Base-by-base conservation (phyloP, 225 moss, liverwort and hornwort species). In the Sphagnum contortum region DNA sequence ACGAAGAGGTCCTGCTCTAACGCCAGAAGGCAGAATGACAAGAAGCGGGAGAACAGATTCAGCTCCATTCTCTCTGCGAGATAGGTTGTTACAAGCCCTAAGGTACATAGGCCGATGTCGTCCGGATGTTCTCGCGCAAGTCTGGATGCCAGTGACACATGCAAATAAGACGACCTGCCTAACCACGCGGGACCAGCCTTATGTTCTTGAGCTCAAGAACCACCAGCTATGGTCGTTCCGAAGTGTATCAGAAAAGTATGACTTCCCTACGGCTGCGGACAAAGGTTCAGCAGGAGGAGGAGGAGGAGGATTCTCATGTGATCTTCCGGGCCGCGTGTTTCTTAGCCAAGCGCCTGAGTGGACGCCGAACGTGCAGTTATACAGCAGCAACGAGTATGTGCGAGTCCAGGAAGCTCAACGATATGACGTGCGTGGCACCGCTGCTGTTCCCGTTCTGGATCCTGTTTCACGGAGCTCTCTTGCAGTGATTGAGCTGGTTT, bases 301-400 rank as follows among this genome's bases (percentile, higher is more conserved):
- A 29, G 29, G 29, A 29, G 29, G 29, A 29, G 29, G 29, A 29
- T 29, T 29, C 29, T 29, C 29, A 29, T 29, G 29, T 29, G 29
- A 29, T 29, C 86, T 98, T 47, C 91, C 93, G 0, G 98, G 91
- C 3, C 98, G 98, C 9, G 98, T 98, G 12, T 98, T 86, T 47
- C 48, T 79, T 44, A 75, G 71, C 10, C 86, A 83, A 57, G 76
- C 77, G 49, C 82, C 93, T 7, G 98, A 98, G 62, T 98, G 98
- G 98, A 87, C 98, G 5, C 98, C 98, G 14, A 98, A 98, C 75
- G 98, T 98, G 75, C 91, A 91, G 64, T 98, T 85, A 60, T 98
- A 98, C 70, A 89, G 75, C 6, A 74, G 81, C 47, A 68, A 89
- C 57, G 98, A 98, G 71, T 98, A 91, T 64, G 69, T 84, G 64